Conservation (phyloP, 768 basidiomycete species). For the Mycena venus region DNA sequence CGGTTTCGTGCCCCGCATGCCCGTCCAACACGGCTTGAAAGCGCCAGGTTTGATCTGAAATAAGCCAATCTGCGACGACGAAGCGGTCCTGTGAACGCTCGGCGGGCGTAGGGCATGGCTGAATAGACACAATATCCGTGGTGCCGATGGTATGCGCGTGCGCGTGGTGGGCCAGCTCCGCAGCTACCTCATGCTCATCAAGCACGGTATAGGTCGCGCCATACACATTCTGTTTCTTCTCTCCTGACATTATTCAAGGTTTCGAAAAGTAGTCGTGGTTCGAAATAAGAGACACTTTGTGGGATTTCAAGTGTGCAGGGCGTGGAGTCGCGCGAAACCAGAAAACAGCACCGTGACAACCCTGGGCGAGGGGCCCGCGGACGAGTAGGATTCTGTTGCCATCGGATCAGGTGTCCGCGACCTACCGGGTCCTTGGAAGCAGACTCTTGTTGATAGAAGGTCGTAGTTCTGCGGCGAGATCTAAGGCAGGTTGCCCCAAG, state of each 20-base stretch:
- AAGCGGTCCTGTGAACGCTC: conserved; percentile 62
- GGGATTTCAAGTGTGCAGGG: no score
- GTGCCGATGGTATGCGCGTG: conserved; percentile 44
- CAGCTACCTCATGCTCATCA: conserved; percentile 55
- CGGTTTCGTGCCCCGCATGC: conserved; percentile 64
- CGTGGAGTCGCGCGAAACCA: no score
- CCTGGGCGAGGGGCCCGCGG: no score
- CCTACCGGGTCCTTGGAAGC: no score
- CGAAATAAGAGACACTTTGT: no score
- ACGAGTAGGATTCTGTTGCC: no score
- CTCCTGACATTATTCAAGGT: conserved; percentile 8
- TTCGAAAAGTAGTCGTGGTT: no score
- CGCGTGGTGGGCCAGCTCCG: conserved; percentile 56
- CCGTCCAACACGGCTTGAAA: conserved; percentile 66
- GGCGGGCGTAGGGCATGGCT: conserved; percentile 59
- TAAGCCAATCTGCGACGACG: conserved; percentile 54
- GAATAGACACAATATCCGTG: conserved; percentile 59
- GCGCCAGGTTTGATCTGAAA: conserved; percentile 55
- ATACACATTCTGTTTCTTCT: conserved; percentile 10
- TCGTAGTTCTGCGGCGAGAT: no score
- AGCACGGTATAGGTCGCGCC: conserved; percentile 54
- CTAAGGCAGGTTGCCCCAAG: no score
- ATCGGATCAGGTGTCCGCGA: no score
- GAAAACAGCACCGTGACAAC: no score
- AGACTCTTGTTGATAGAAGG: no score